Evolutionary conservation across 345 rosid genomes (phyloP).

Genomic region (Populus deltoides): DNA sequence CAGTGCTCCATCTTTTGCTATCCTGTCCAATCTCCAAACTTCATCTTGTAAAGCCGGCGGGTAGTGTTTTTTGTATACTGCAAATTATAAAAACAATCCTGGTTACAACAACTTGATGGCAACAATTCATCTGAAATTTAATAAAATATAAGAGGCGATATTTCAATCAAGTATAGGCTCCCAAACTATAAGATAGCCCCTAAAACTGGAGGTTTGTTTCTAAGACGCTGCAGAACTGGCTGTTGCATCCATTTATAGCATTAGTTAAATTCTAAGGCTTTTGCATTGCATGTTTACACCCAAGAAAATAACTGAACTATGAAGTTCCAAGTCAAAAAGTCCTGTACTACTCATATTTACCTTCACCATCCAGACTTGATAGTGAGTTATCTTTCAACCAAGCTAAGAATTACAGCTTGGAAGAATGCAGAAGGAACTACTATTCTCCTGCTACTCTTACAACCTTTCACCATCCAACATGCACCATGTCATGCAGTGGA

Average conservation of each 20-base stretch:
- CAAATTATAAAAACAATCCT: conserved; percentile 17
- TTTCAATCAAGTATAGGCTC: not conserved
- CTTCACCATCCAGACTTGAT: no score
- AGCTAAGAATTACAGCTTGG: not conserved
- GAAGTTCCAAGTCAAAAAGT: not conserved
- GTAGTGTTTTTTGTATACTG: conserved; percentile 93
- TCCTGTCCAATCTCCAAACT: conserved; percentile 94
- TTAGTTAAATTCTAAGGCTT: not conserved
- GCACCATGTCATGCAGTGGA: not conserved
- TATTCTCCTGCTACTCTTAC: not conserved
- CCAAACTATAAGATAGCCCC: not conserved
- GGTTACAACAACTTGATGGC: not conserved
- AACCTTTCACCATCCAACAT: not conserved
- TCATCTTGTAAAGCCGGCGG: conserved; percentile 92
- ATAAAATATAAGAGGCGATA: not conserved
- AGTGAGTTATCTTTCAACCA: not conserved
- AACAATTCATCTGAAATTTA: not conserved
- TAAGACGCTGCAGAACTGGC: not conserved
- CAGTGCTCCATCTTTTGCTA: conserved; percentile 93
- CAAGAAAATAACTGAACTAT: not conserved
- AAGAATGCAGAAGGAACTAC: not conserved
- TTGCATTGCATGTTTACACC: not conserved
- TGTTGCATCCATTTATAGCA: not conserved
- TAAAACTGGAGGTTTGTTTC: not conserved
- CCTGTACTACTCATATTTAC: not conserved